phyloP scores from a whole-genome alignment of 306 rosid genomes.

The Begonia fuchsioides region DNA sequence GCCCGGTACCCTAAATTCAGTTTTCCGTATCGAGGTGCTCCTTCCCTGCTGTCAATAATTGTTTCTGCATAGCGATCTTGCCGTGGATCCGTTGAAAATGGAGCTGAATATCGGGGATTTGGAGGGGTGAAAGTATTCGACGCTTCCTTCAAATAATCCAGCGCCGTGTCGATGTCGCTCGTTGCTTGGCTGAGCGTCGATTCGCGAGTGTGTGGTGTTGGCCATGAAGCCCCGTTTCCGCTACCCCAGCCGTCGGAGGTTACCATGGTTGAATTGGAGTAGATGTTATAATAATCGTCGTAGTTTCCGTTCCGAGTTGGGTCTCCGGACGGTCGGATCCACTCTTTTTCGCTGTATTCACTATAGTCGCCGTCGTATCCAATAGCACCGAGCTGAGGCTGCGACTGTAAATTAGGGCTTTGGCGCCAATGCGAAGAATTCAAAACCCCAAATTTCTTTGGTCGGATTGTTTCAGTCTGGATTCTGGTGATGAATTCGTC shows the following conservation, averaged over 20 bases:
- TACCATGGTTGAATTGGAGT: neutral
- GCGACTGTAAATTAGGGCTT: neutral
- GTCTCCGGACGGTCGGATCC: constrained; percentile 10
- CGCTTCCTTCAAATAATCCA: constrained; percentile 18
- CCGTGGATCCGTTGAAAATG: neutral
- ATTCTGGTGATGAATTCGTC: constrained; percentile 15
- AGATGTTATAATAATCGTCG: constrained; percentile 3
- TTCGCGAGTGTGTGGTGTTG: constrained; percentile 13
- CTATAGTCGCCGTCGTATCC: constrained; percentile 6
- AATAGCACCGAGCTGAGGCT: neutral
- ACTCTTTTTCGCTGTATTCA: constrained; percentile 15
- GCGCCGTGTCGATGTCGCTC: constrained; percentile 17
- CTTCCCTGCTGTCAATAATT: constrained; percentile 13
- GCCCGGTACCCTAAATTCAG: neutral
- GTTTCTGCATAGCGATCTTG: neutral
- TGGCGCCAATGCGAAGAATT: constrained; percentile 2
- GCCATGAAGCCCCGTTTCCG: constrained; percentile 13
- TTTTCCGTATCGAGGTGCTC: constrained; percentile 11
- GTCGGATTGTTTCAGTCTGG: constrained; percentile 20
- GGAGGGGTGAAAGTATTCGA: neutral
- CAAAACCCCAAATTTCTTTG: constrained; percentile 3
- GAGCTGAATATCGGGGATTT: neutral
- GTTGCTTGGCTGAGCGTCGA: constrained; percentile 22
- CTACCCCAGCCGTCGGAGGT: constrained; percentile 1
- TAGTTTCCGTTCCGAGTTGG: constrained; percentile 3